phyloP scores from a whole-genome alignment of 345 rosid species.

The Gossypium ekmanianum region DNA sequence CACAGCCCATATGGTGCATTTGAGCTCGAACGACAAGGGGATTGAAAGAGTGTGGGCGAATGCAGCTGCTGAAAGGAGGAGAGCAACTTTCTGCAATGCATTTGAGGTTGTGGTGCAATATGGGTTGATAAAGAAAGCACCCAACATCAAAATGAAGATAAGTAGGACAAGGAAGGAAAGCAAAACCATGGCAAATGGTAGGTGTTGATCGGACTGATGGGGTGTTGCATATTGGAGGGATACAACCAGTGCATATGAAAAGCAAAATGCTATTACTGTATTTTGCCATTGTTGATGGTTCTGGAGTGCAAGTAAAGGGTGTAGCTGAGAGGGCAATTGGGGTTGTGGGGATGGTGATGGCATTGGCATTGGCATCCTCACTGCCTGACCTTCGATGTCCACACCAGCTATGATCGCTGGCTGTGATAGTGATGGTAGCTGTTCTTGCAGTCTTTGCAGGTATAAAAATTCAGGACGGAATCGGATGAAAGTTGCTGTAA shows the following conservation, averaged over 20 bases:
- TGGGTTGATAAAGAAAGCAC: not conserved
- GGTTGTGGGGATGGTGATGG: not conserved
- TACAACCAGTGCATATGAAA: not conserved
- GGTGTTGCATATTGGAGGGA: not conserved
- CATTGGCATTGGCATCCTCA: not conserved
- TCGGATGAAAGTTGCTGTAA: not conserved
- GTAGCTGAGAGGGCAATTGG: not conserved
- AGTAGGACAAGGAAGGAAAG: not conserved
- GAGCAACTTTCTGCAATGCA: not conserved
- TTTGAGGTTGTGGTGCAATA: not conserved
- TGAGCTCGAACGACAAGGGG: conserved; percentile 7
- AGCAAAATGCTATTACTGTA: not conserved
- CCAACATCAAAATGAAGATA: not conserved
- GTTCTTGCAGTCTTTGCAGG: not conserved
- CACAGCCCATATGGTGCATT: conserved; percentile 4
- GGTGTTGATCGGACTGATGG: not conserved
- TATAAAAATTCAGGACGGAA: not conserved
- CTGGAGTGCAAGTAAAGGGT: not conserved
- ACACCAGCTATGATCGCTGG: not conserved
- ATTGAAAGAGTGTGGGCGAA: not conserved
- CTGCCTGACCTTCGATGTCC: not conserved
- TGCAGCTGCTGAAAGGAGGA: not conserved
- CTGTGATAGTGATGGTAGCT: not conserved
- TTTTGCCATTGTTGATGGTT: conserved; percentile 1
- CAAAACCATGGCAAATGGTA: not conserved